These are phyloP conservation scores for Dendryphion nanum DNA, from an alignment of 2,329 filamentous ascomycete species.

Conservation along the genomic window DNA sequence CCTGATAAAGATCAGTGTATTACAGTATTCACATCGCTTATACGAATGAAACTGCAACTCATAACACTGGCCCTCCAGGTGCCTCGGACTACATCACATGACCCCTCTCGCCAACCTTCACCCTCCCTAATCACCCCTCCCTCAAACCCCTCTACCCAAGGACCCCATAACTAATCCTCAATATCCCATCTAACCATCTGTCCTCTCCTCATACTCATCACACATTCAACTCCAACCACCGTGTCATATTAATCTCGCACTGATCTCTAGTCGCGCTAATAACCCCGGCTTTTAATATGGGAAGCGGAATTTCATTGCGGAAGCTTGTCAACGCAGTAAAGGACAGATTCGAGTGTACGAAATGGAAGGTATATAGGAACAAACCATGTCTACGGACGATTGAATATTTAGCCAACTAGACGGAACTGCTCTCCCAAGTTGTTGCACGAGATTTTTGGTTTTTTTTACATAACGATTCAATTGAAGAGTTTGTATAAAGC, in stretches of 20 bases:
- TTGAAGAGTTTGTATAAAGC: too few species aligned
- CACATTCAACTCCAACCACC: constrained; percentile 5
- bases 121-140: not conserved
- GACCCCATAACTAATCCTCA: not conserved
- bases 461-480: too few species aligned
- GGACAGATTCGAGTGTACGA: constrained; percentile 9
- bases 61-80: too few species aligned
- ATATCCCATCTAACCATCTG: constrained; percentile 8
- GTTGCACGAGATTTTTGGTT: too few species aligned
- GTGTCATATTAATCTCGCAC: constrained; percentile 24
- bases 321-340: constrained; percentile 6
- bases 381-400: too few species aligned
- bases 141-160: not conserved
- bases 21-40: too few species aligned
- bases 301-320: constrained; percentile 18
- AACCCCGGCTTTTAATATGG: constrained; percentile 20
- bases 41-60: too few species aligned
- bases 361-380: too few species aligned
- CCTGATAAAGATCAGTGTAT: too few species aligned
- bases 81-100: too few species aligned
- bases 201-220: constrained; percentile 7
- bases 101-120: not conserved
- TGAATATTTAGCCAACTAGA: too few species aligned
- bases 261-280: constrained; percentile 3
- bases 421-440: too few species aligned